Evolutionary conservation across 257 asterid species (phyloP), one percentile per base, ranked within the genome.

Genomic region (Orobanche coerulescens): DNA sequence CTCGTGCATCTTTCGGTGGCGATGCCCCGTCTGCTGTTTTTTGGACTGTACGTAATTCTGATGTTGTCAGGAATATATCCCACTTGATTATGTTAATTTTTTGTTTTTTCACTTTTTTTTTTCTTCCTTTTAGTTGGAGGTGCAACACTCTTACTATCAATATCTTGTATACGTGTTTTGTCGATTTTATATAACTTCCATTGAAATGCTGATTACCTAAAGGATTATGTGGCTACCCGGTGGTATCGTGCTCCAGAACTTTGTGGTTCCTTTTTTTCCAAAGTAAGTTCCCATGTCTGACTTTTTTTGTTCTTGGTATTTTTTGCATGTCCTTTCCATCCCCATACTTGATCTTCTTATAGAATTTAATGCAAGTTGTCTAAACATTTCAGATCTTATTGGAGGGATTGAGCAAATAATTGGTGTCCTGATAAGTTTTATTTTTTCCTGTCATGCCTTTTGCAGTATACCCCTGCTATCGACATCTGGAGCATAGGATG

Each of bases 161-260:
- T 42, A n/a, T 50, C 49, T 58, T 42, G 12, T 14, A 5, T 39
- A n/a, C n/a, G n/a, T n/a, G n/a, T 13, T 39, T 39, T 39, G 14
- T 8, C 46, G 48, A 9, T 15, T 42, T 0, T 42, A 14, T 42
- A 39, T 34, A 34, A 5, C 4, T 11, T 40, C 2, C 52, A 36
- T 12, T 63, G 33, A 49, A 62, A 28, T 61, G 71, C 59, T 66
- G 62, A 39, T 78, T 65, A 25, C 65, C 39, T 76, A 23, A 48
- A 91, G 98, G 98, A 92, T 78, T 92, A 92, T 31, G 98, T 92
- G 77, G 98, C 98, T 26, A 92, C 97, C 43, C 91, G 97, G 62
- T 93, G 97, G 97, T 93, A 93, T 74, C 97, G 98, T 61, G 98
- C 98, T 76, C 98, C 96, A 67, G 98, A 93, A 74, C 98, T 93